These are phyloP conservation scores for Magnusiomyces paraingens DNA, from an alignment of 1,139 yeast species.

Conservation along the genomic window DNA sequence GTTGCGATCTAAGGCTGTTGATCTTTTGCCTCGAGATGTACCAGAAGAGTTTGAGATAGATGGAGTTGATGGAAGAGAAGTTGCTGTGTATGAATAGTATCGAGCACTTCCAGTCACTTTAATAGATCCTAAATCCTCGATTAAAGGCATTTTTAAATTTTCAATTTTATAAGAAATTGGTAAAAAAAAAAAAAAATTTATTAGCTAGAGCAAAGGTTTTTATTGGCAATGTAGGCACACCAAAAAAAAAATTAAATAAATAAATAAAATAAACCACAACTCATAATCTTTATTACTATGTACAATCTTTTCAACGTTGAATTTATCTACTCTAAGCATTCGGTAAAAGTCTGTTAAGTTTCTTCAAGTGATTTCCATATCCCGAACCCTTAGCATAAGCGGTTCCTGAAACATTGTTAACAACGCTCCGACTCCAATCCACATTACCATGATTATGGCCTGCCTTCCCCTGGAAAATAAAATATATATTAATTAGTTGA, in stretches of 20 bases:
- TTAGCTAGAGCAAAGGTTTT: neutral
- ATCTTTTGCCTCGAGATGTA: slow-evolving; percentile 14
- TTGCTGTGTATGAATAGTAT: slow-evolving; percentile 11
- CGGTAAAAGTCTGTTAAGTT: slow-evolving; percentile 43
- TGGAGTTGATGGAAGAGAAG: neutral
- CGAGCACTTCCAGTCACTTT: slow-evolving; percentile 9
- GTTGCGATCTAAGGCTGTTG: slow-evolving; percentile 10
- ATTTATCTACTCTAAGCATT: slow-evolving; percentile 19
- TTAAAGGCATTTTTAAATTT: slow-evolving; percentile 12
- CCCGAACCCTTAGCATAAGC: slow-evolving; percentile 47
- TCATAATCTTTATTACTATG: slow-evolving; percentile 5
- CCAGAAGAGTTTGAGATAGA: neutral
- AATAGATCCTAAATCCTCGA: slow-evolving; percentile 15
- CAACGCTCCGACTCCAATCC: slow-evolving; percentile 64
- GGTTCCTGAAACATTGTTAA: slow-evolving; percentile 59
- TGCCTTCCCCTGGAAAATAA: slow-evolving; percentile 48
- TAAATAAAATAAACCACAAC: too few relatives aligned
- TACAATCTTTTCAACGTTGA: slow-evolving; percentile 3
- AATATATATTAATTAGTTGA: neutral
- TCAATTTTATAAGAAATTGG: neutral
- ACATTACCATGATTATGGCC: slow-evolving; percentile 93
- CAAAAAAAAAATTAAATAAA: too few relatives aligned
- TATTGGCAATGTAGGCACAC: too few relatives aligned
- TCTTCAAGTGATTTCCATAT: slow-evolving; percentile 46
- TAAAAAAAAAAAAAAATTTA: neutral